Conservation (phyloP, 2,329 filamentous ascomycete genomes). For the Aspergillus puulaauensis region DNA sequence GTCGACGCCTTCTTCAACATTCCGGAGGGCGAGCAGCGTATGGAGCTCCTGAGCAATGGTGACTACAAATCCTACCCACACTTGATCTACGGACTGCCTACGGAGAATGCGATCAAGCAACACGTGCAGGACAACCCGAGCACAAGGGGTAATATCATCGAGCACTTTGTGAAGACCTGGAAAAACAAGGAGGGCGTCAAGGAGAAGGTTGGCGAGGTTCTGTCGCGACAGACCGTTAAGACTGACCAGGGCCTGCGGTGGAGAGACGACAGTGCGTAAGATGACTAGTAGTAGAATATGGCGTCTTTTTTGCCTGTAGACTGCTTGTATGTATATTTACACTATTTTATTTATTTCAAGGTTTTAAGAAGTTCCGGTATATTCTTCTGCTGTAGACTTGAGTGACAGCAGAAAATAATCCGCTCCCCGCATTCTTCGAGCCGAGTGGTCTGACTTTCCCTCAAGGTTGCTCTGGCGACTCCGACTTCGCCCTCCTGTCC, state of each 20-base stretch:
- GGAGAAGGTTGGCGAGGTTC: slow-evolving; percentile 67
- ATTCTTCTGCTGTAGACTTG: not conserved
- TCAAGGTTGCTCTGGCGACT: not conserved
- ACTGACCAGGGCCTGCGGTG: slow-evolving; percentile 42
- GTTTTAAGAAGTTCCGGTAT: not conserved
- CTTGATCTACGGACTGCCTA: slow-evolving; percentile 66
- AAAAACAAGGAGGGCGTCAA: slow-evolving; percentile 68
- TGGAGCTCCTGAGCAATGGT: slow-evolving; percentile 61
- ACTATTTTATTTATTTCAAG: not conserved
- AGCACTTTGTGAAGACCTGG: slow-evolving; percentile 60
- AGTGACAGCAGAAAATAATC: not conserved
- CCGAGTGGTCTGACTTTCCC: not conserved
- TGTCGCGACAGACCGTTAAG: slow-evolving; percentile 61
- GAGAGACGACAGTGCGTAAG: slow-evolving; percentile 4
- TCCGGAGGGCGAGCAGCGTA: slow-evolving; percentile 42
- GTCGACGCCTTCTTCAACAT: slow-evolving; percentile 70
- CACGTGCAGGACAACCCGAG: slow-evolving; percentile 46
- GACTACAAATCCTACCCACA: slow-evolving; percentile 76
- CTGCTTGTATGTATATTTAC: slow-evolving; percentile 8
- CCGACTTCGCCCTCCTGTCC: not conserved
- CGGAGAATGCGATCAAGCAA: slow-evolving; percentile 57
- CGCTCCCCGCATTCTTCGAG: not conserved
- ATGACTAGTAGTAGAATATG: not conserved
- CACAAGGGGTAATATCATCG: slow-evolving; percentile 59
- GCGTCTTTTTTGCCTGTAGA: not conserved